Base-by-base conservation (phyloP, 768 basidiomycete genomes). In the Pleurotus giganteus region DNA sequence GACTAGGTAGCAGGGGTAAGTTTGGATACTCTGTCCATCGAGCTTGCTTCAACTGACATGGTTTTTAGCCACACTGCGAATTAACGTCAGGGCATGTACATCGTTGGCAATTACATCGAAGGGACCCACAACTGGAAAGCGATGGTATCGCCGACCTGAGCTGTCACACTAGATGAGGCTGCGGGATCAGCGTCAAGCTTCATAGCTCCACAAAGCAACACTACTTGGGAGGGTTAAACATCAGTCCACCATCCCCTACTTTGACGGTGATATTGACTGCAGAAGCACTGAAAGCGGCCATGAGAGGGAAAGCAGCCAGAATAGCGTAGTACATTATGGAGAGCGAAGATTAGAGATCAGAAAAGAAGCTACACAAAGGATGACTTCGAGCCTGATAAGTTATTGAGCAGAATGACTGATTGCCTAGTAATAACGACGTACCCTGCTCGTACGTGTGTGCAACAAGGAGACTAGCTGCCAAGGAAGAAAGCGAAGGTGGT, bases 241-340 rank as follows among this genome's bases (percentile, higher is more conserved):
- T 53, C 21, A 60, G 43, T 11, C 47, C 51, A 41, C 64, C 66
- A 60, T 67, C 72, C 57, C 82, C 77, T 54, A 83, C 83, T n/a
- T 49, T 50, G 57, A 83, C 69, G 7, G 61, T 46, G 51, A 69
- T 57, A 44, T 71, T 58, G 5, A 63, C 69, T 47, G 79, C 79
- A 28, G 66, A 69, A 55, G 65, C 75, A 28, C 49, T 11, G 8
- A 51, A 34, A 23, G 67, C 65, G 47, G 65, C 69, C 57, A 74
- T 72, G 59, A 75, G 65, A 59, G 73, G 62, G 60, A 80, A 68
- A 62, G 75, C 73, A 71, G 71, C 63, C 44, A 69, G 60, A 62
- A 73, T 55, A 57, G 77, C 74, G 70, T 78, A 79, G 65, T 70
- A 81, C 82, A 84, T 85, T 66, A 68, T 76, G 54, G 53, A 62